These are phyloP conservation scores for Lasiosphaeria ovina DNA, from an alignment of 495 filamentous ascomycete species.

Conservation along the genomic window DNA sequence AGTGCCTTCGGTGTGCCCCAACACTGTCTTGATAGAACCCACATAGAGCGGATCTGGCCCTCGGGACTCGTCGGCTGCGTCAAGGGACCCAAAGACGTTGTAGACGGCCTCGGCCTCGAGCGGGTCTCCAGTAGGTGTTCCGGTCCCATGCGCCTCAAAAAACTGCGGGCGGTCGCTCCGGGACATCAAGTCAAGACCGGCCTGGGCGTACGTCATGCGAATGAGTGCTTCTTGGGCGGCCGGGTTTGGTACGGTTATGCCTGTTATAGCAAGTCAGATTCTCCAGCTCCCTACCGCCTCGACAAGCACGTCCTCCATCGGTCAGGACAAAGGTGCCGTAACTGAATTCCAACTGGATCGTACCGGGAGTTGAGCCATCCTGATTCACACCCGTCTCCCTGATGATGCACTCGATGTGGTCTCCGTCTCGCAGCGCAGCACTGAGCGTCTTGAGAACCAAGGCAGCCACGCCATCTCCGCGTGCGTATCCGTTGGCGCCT, in stretches of 20 bases:
- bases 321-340: no score
- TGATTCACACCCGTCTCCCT: constrained; percentile 52
- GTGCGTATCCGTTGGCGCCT: constrained; percentile 57
- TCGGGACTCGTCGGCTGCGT: constrained; percentile 12
- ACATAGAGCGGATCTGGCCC: constrained; percentile 46
- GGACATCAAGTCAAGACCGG: constrained; percentile 33
- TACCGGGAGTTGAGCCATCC: constrained; percentile 49
- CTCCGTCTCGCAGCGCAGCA: constrained; percentile 46
- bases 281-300: no score
- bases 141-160: constrained; percentile 43
- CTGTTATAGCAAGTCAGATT: no score
- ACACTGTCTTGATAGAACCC: constrained; percentile 54
- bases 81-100: constrained; percentile 26
- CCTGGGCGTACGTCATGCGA: constrained; percentile 41
- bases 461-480: constrained; percentile 57
- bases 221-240: constrained; percentile 53
- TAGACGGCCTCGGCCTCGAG: constrained; percentile 43
- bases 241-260: constrained; percentile 50
- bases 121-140: constrained; percentile 14
- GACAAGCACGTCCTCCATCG: no score
- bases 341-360: no score
- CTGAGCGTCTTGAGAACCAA: constrained; percentile 53
- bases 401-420: constrained; percentile 59
- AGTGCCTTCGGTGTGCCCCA: constrained; percentile 54
- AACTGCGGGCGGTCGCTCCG: constrained; percentile 39